A percentile compares a stretch with the other conserved stretches of the same genome.
These are phyloP conservation scores for Pseudocercospora eumusae DNA, from an alignment of 2,329 filamentous ascomycete species.

Conservation along the genomic window DNA sequence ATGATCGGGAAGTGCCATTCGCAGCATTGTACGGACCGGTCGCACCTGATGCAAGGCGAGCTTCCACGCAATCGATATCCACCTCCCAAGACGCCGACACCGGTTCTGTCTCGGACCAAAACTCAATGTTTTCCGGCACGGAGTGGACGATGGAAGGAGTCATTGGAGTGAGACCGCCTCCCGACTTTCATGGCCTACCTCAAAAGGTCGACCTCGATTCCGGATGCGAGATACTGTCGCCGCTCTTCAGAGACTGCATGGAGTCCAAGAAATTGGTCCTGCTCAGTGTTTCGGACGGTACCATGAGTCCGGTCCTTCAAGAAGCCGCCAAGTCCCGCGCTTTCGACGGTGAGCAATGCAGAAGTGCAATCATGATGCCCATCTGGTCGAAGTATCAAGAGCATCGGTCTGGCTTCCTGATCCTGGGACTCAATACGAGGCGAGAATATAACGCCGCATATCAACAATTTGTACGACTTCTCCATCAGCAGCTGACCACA, in stretches of 20 bases:
- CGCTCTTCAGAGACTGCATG: constrained; percentile 26
- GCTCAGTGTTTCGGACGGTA: not conserved
- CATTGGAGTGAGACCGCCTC: constrained; percentile 1
- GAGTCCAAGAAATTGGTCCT: not conserved
- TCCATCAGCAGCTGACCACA: constrained; percentile 32
- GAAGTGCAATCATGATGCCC: constrained; percentile 38
- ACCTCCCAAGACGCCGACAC: not conserved
- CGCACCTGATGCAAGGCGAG: not conserved
- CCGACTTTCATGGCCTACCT: constrained; percentile 9
- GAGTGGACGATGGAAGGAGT: constrained; percentile 16
- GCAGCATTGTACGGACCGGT: constrained; percentile 17
- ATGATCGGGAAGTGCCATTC: constrained; percentile 24
- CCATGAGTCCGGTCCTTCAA: constrained; percentile 8
- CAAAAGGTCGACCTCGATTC: constrained; percentile 5
- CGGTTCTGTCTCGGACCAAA: constrained; percentile 8
- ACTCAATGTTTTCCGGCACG: constrained; percentile 10
- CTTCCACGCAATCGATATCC: not conserved
- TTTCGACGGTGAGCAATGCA: constrained; percentile 36
- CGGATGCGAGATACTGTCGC: constrained; percentile 6
- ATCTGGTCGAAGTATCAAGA: constrained; percentile 29
- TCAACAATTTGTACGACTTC: constrained; percentile 38
- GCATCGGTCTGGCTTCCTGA: constrained; percentile 20
- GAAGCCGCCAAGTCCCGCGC: constrained; percentile 12
- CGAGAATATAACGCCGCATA: constrained; percentile 38
- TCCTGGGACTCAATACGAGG: constrained; percentile 42